Conservation (phyloP, 306 rosid genomes). For the Acacia crassicarpa region DNA sequence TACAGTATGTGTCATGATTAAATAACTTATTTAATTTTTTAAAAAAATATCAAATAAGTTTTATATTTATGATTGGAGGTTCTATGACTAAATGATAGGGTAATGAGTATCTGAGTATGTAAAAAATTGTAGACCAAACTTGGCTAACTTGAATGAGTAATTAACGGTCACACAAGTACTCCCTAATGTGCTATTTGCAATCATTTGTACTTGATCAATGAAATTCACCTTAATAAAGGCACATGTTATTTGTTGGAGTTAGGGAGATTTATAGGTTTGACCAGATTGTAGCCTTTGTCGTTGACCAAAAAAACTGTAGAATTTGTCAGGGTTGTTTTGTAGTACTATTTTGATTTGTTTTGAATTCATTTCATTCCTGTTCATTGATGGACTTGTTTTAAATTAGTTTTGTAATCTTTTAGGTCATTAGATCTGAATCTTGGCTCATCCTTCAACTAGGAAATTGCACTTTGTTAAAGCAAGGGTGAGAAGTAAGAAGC, state of each 20-base stretch:
- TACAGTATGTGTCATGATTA: too few species aligned
- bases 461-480: too few species aligned
- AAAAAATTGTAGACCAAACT: background rate
- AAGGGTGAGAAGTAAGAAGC: too few species aligned
- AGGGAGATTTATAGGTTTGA: background rate
- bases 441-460: background rate
- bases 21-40: too few species aligned
- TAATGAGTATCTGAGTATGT: background rate
- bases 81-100: background rate
- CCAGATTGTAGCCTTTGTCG: background rate
- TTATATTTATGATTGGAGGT: too few species aligned
- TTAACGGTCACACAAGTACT: background rate
- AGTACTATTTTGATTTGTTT: background rate
- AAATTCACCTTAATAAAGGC: background rate
- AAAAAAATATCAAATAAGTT: too few species aligned
- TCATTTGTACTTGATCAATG: background rate
- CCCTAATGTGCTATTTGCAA: background rate
- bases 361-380: background rate
- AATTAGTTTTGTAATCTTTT: background rate
- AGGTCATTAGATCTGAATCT: background rate
- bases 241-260: background rate
- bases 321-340: background rate
- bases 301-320: background rate
- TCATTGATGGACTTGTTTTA: too few species aligned
- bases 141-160: background rate